These are phyloP conservation scores for Chaetomium cochliodes DNA, from an alignment of 495 filamentous ascomycete species.

Conservation along the genomic window DNA sequence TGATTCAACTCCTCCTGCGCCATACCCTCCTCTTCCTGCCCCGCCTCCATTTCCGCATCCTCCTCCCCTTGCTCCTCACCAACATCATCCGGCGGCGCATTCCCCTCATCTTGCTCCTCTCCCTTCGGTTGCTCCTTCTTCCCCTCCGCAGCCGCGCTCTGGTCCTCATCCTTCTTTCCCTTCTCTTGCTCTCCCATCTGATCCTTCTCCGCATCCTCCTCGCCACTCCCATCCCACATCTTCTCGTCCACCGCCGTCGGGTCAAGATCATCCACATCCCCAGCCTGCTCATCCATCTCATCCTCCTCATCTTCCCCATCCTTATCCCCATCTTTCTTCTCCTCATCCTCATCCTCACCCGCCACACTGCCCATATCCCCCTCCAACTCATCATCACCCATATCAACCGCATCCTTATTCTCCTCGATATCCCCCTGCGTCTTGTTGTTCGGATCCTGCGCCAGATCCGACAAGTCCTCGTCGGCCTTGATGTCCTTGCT, in stretches of 20 bases:
- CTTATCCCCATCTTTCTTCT: slow-evolving; percentile 48
- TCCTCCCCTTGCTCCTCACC: slow-evolving; percentile 59
- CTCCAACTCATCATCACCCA: slow-evolving; percentile 87
- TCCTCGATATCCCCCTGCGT: slow-evolving; percentile 72
- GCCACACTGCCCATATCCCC: slow-evolving; percentile 68
- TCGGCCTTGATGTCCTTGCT: slow-evolving; percentile 93
- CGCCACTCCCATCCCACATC: slow-evolving; percentile 86
- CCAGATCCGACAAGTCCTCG: slow-evolving; percentile 88
- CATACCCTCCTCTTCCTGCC: slow-evolving; percentile 74
- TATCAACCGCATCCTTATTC: slow-evolving; percentile 85
- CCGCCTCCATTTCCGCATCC: slow-evolving; percentile 62
- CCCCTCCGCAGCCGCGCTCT: slow-evolving; percentile 59
- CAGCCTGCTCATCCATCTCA: slow-evolving; percentile 81
- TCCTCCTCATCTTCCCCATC: slow-evolving; percentile 49
- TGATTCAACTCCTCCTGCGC: slow-evolving; percentile 62
- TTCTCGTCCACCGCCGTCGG: slow-evolving; percentile 92
- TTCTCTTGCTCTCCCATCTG: slow-evolving; percentile 71
- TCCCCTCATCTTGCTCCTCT: slow-evolving; percentile 61
- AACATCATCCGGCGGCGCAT: slow-evolving; percentile 56
- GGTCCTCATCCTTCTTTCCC: slow-evolving; percentile 61
- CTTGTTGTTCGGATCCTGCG: slow-evolving; percentile 72
- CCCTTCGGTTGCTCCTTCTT: slow-evolving; percentile 57
- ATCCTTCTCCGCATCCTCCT: slow-evolving; percentile 75
- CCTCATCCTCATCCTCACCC: slow-evolving; percentile 56
- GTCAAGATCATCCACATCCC: slow-evolving; percentile 85